Percentiles rank a stretch among this genome's conserved stretches.
These are phyloP conservation scores for Mycosphaerella arachidis DNA, from an alignment of 2,329 filamentous ascomycete genomes.

Conservation along the genomic window DNA sequence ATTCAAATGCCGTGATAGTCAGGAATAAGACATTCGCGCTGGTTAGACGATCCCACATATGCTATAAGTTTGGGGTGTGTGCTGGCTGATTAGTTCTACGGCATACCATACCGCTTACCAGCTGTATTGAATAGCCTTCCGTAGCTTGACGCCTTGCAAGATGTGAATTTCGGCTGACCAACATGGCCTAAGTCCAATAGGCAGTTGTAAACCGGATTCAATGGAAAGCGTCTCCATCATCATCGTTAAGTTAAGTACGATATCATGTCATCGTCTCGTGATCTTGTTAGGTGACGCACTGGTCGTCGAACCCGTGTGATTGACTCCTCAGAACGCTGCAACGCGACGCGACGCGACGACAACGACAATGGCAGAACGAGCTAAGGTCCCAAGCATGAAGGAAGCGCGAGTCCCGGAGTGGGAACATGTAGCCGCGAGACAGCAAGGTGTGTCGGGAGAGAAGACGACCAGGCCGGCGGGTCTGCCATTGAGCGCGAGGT, in stretches of 20 bases:
- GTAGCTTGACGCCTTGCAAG: neutral
- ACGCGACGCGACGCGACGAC: neutral
- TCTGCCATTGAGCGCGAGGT: conserved; percentile 9
- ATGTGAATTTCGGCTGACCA: neutral
- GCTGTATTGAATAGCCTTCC: neutral
- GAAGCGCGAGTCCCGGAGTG: conserved; percentile 21
- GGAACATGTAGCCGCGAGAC: conserved; percentile 19
- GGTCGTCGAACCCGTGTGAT: neutral
- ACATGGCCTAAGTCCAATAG: neutral
- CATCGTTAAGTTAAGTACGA: neutral
- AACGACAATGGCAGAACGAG: neutral
- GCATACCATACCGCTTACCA: neutral
- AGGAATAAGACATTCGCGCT: too few relatives aligned
- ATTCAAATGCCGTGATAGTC: too few relatives aligned
- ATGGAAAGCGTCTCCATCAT: neutral
- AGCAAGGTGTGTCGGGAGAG: neutral
- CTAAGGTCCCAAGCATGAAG: conserved; percentile 6
- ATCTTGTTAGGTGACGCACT: neutral
- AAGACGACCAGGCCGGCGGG: neutral
- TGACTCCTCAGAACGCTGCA: neutral
- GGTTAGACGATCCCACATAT: too few relatives aligned
- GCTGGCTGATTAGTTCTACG: too few relatives aligned
- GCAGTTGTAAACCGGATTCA: neutral
- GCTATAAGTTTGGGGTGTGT: too few relatives aligned
- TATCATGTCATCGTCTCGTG: neutral